Evolutionary conservation across 1,284 basidiomycete genomes (phyloP).

Genomic region (Fomitopsis betulina): DNA sequence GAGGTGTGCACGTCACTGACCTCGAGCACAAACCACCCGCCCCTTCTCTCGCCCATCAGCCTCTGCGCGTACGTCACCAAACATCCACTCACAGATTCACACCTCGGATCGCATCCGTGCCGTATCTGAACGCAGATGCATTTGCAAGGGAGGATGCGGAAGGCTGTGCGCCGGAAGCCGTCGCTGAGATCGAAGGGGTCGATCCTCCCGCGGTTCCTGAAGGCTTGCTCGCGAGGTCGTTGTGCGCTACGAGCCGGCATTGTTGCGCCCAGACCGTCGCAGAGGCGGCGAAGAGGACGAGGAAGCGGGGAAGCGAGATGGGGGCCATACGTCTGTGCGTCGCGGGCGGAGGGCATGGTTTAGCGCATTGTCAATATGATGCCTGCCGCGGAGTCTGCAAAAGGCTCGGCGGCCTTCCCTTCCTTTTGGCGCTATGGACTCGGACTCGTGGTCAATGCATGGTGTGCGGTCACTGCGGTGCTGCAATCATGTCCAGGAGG

Average conservation of each 20-base stretch:
- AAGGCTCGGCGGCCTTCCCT: not conserved
- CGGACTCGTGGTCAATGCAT: not conserved
- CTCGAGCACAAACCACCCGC: conserved; percentile 66
- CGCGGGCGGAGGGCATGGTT: not conserved
- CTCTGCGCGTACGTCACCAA: conserved; percentile 1
- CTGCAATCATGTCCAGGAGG: not conserved
- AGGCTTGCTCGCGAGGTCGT: conserved; percentile 6
- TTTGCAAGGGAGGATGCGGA: conserved; percentile 6
- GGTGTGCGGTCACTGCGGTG: not conserved
- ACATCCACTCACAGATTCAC: conserved; percentile 54
- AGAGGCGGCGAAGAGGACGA: not conserved
- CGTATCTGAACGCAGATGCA: conserved; percentile 46
- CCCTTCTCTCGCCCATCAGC: conserved; percentile 29
- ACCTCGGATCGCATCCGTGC: conserved; percentile 48
- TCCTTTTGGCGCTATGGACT: not conserved
- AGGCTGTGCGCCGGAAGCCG: conserved; percentile 9
- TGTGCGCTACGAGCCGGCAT: conserved; percentile 20
- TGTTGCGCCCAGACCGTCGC: conserved; percentile 14
- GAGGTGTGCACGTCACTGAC: conserved; percentile 25
- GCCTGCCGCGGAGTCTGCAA: not conserved
- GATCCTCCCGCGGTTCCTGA: not conserved
- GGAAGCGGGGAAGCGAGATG: not conserved
- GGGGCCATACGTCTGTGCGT: not conserved
- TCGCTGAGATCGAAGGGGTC: conserved; percentile 5
- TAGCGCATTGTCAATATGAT: not conserved